Evolutionary conservation across 1,284 basidiomycete species (phyloP), one percentile per base, ranked within the genome.

Genomic region (Moesziomyces globuligerus): DNA sequence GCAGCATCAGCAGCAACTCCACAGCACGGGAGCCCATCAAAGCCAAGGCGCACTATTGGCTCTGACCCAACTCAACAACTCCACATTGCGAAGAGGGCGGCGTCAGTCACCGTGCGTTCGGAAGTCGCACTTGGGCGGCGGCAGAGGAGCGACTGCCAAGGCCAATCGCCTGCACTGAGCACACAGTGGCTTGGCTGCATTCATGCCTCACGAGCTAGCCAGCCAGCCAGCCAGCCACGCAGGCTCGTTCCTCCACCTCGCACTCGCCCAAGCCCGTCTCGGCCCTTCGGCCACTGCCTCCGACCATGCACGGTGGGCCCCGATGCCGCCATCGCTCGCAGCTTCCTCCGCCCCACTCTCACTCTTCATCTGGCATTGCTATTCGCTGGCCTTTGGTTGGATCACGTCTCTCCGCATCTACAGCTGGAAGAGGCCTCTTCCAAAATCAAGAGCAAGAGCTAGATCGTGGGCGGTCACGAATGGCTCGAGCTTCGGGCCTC

Each of bases 241-340:
- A 11, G 10, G 10, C 15, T 29, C 8, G 10, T 29, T 9, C 10
- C 29, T 29, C 10, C 29, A 13, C 10, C 10, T 29, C 29, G 29
- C 10, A 13, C 24, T 15, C 18, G 24, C 34, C 24, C 10, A 41
- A 21, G 20, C 29, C 28, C 26, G 36, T 48, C 53, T 64, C 60
- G 60, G 60, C 54, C 53, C 60, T 57, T 64, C 54, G 60, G 60
- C n/a, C 60, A 41, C 34, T n/a, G 36, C 8, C 26, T 49, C 60
- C 54, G 60, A 53, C 48, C 28, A 43, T 32, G 13, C 29, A 11
- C 17, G 29, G 29, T 32, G 29, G 29, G 29, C 29, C 17, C 29
- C 29, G 29, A 32, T 17, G 29, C n/a, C n/a, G n/a, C n/a, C n/a
- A n/a, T n/a, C n/a, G n/a, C n/a, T n/a, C n/a, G n/a, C n/a, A n/a